phyloP scores from a whole-genome alignment of 768 basidiomycete species.

The Mycena venus region DNA sequence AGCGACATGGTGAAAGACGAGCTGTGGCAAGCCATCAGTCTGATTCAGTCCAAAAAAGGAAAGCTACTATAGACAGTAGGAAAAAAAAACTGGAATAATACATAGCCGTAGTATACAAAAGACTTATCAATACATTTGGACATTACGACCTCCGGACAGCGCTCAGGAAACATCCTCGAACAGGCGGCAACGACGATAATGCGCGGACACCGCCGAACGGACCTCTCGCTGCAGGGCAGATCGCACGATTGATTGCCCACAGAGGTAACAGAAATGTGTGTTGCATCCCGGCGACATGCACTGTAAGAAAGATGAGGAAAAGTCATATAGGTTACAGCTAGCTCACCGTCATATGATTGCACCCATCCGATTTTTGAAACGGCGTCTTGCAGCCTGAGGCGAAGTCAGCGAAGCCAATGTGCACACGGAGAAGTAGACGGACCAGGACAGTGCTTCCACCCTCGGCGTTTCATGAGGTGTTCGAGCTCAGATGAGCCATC shows the following conservation, averaged over 20 bases:
- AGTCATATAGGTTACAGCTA: not conserved
- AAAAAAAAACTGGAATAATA: no score
- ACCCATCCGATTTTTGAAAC: slow-evolving; percentile 64
- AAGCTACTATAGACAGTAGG: no score
- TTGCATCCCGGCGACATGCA: slow-evolving; percentile 72
- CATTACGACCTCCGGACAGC: not conserved
- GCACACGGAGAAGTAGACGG: not conserved
- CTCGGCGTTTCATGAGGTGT: slow-evolving; percentile 63
- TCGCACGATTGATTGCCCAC: slow-evolving; percentile 60
- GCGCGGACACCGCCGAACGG: slow-evolving; percentile 40
- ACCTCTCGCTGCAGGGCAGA: slow-evolving; percentile 52
- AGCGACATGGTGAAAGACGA: not conserved
- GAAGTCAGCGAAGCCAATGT: not conserved
- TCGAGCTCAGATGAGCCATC: slow-evolving; percentile 70
- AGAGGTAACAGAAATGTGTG: slow-evolving; percentile 69
- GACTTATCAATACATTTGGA: not conserved
- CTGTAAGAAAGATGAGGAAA: slow-evolving; percentile 44
- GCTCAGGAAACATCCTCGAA: slow-evolving; percentile 47
- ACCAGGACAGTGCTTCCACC: slow-evolving; percentile 79
- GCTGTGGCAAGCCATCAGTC: no score
- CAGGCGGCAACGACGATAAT: slow-evolving; percentile 50
- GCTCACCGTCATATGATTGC: slow-evolving; percentile 72
- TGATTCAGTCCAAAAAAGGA: no score
- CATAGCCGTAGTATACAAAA: no score
- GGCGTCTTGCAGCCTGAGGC: slow-evolving; percentile 60